These are phyloP conservation scores for Abrus pulchellus DNA, from an alignment of 306 rosid genomes.

Conservation along the genomic window DNA sequence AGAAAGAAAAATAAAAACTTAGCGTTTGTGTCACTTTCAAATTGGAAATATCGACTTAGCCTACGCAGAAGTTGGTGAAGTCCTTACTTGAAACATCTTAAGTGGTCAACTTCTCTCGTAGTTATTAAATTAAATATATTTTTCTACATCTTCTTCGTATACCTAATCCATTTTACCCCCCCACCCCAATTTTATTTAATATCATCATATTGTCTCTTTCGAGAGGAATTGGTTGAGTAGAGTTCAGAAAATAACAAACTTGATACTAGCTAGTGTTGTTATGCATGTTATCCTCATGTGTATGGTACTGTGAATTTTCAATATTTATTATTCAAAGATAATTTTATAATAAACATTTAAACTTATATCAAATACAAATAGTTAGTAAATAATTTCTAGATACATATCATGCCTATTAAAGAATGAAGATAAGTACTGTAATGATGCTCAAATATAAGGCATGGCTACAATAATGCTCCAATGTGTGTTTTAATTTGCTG, in stretches of 20 bases:
- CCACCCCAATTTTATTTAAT: background rate
- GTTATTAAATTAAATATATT: slow-evolving; percentile 12
- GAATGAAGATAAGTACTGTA: no score
- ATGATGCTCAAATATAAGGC: background rate
- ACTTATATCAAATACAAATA: no score
- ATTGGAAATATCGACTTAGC: slow-evolving; percentile 48
- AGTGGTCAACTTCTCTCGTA: slow-evolving; percentile 29
- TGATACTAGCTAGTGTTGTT: background rate
- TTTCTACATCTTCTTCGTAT: slow-evolving; percentile 32
- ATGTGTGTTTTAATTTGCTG: background rate
- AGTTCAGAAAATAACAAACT: background rate
- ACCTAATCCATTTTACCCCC: slow-evolving; percentile 65
- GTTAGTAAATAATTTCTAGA: no score
- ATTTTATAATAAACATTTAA: no score
- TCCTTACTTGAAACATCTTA: slow-evolving; percentile 51
- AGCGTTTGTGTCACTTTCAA: slow-evolving; percentile 53
- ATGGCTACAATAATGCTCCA: background rate
- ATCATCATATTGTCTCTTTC: slow-evolving; percentile 39
- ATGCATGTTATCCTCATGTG: background rate
- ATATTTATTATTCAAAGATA: no score
- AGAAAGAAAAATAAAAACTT: background rate
- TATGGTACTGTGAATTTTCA: background rate
- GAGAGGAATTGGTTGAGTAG: slow-evolving; percentile 23
- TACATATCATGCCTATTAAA: no score
- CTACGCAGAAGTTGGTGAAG: slow-evolving; percentile 58